Conservation (phyloP, 768 basidiomycete genomes). For the Trametes coccinea region DNA sequence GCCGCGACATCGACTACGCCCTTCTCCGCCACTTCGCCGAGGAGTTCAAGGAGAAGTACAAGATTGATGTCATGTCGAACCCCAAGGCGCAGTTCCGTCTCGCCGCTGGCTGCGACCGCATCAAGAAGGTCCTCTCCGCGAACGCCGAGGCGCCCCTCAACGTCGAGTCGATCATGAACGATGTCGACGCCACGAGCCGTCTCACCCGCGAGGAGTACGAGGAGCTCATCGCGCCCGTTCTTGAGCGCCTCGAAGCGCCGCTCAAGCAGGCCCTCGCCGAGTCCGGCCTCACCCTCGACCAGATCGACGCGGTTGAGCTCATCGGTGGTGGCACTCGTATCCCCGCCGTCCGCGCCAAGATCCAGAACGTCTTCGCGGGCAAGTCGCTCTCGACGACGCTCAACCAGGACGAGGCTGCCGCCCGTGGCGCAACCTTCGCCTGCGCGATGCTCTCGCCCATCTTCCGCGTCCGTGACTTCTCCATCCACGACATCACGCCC, state of each 20-base stretch:
- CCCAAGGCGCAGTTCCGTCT: constrained; percentile 95
- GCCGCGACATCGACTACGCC: constrained; percentile 93
- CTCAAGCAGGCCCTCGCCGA: constrained; percentile 78
- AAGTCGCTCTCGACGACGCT: constrained; percentile 88
- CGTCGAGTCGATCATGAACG: constrained; percentile 96
- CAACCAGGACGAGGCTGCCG: constrained; percentile 97
- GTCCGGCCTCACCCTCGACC: constrained; percentile 77
- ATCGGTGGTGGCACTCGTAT: constrained; percentile 93
- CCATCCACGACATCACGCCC: constrained; percentile 78
- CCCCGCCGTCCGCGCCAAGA: constrained; percentile 86
- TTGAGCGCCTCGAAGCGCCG: constrained; percentile 75
- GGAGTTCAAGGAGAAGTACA: constrained; percentile 97
- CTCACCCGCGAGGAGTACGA: constrained; percentile 85
- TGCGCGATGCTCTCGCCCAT: constrained; percentile 97
- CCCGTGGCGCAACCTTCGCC: constrained; percentile 94
- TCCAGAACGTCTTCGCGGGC: constrained; percentile 79
- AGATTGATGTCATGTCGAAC: constrained; percentile 89
- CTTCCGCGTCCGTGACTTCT: constrained; percentile 97
- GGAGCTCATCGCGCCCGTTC: constrained; percentile 67
- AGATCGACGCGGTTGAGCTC: constrained; percentile 90
- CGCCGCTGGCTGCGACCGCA: constrained; percentile 81
- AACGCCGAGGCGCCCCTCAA: constrained; percentile 86
- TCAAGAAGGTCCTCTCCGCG: constrained; percentile 96
- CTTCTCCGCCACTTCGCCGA: constrained; percentile 86
- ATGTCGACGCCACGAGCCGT: constrained; percentile 88